These are phyloP conservation scores for Salvia hispanica DNA, from an alignment of 257 asterid species.

Conservation along the genomic window DNA sequence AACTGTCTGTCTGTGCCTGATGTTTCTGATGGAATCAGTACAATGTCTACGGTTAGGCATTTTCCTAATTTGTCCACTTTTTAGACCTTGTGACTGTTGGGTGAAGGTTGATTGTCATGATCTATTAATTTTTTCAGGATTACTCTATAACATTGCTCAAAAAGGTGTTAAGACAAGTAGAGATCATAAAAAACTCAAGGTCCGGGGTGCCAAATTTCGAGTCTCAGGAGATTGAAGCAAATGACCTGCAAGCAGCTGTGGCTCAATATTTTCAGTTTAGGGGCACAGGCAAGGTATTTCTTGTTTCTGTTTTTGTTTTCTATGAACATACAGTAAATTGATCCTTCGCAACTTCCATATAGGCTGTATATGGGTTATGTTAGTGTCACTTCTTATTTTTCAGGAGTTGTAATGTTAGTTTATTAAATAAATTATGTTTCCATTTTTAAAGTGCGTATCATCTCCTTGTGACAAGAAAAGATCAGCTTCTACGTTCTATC, in stretches of 20 bases:
- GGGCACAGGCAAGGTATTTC: slow-evolving; percentile 91
- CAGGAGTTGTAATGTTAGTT: background rate
- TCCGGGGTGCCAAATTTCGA: slow-evolving; percentile 87
- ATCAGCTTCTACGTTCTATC: background rate
- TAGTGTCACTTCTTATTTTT: background rate
- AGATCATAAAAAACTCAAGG: slow-evolving; percentile 85
- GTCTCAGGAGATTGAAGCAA: slow-evolving; percentile 84
- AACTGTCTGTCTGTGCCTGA: slow-evolving; percentile 97
- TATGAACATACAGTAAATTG: background rate
- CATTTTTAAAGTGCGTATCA: background rate
- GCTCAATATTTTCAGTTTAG: slow-evolving; percentile 79
- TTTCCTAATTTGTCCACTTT: slow-evolving; percentile 24
- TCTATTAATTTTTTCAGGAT: slow-evolving; percentile 61
- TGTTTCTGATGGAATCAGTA: slow-evolving; percentile 84
- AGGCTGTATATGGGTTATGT: slow-evolving; percentile 23
- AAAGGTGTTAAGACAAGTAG: slow-evolving; percentile 80
- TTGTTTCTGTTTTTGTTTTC: slow-evolving; percentile 33
- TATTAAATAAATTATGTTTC: background rate
- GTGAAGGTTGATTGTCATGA: slow-evolving; percentile 34
- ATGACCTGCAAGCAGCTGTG: slow-evolving; percentile 84
- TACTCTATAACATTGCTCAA: slow-evolving; percentile 82
- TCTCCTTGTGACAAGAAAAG: slow-evolving; percentile 14
- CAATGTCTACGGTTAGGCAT: slow-evolving; percentile 80
- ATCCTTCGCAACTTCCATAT: slow-evolving; percentile 19
- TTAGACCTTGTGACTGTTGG: slow-evolving; percentile 11